phyloP scores from a whole-genome alignment of 129 eudicot species.

The Oenanthe sinensis region DNA sequence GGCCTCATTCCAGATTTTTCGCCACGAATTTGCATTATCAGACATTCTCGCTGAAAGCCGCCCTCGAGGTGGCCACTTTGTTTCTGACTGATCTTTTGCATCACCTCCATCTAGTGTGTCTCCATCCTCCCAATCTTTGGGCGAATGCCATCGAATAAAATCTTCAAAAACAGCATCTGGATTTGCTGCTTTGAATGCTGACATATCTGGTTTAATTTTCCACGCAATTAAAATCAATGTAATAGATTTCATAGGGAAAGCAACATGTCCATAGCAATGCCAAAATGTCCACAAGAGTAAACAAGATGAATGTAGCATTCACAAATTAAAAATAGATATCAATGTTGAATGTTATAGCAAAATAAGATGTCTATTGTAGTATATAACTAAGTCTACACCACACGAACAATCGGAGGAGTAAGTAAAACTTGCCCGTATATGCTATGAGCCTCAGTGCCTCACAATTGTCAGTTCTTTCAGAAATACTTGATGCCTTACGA shows the following conservation, averaged over 20 bases:
- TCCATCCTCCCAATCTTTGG: constrained; percentile 88
- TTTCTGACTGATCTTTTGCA: constrained; percentile 15
- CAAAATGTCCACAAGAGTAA: neutral
- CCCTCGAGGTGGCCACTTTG: constrained; percentile 83
- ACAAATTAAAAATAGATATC: neutral
- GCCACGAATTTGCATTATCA: constrained; percentile 71
- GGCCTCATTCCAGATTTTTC: constrained; percentile 85
- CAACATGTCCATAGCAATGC: neutral
- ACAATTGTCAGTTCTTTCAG: neutral
- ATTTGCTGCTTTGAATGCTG: constrained; percentile 96
- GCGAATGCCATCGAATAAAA: constrained; percentile 99
- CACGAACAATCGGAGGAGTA: neutral
- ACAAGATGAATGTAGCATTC: neutral
- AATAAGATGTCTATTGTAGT: neutral
- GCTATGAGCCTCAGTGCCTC: neutral
- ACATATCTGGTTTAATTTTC: constrained; percentile 56
- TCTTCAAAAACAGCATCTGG: constrained; percentile 92
- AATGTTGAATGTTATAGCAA: neutral
- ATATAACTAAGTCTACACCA: neutral
- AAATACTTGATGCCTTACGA: neutral
- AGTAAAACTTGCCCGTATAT: neutral
- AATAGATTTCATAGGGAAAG: neutral
- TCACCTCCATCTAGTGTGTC: constrained; percentile 18
- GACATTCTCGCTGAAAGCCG: constrained; percentile 93
- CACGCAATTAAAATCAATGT: neutral